Percentiles rank a stretch among this genome's conserved stretches.
Conservation (phyloP, 257 asterid genomes). For the Mentha longifolia region DNA sequence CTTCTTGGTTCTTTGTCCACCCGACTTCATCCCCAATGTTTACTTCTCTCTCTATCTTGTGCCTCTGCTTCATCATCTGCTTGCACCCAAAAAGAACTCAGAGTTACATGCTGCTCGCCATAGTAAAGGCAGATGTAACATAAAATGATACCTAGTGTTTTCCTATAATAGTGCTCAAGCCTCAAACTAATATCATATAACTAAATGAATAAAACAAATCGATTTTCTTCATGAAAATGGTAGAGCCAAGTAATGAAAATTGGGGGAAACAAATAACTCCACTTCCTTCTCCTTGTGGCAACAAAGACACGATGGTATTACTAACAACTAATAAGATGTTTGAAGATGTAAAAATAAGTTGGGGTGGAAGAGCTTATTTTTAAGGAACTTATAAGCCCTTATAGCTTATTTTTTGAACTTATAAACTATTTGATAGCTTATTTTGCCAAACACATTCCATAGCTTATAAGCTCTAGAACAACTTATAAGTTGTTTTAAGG, state of each 20-base stretch:
- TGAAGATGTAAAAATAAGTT: too few species aligned
- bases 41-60: conserved; percentile 88
- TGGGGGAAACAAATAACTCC: background rate
- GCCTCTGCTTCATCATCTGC: conserved; percentile 98
- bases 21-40: conserved; percentile 95
- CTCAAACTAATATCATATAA: background rate
- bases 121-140: background rate
- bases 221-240: background rate
- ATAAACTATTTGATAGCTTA: too few species aligned
- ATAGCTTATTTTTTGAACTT: too few species aligned
- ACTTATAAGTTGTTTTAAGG: too few species aligned
- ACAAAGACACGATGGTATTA: conserved; percentile 13
- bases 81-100: conserved; percentile 24
- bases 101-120: conserved; percentile 9
- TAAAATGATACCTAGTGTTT: conserved; percentile 8
- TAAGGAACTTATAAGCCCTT: too few species aligned
- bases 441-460: too few species aligned
- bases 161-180: conserved; percentile 1
- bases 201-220: background rate
- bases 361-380: too few species aligned
- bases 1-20: conserved; percentile 88
- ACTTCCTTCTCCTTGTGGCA: conserved; percentile 6
- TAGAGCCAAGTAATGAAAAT: conserved; percentile 11
- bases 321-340: too few species aligned
- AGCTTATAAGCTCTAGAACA: too few species aligned